Evolutionary conservation across 495 filamentous ascomycete species (phyloP), one percentile per base, ranked within the genome.

Genomic region (Penicillium lagena): DNA sequence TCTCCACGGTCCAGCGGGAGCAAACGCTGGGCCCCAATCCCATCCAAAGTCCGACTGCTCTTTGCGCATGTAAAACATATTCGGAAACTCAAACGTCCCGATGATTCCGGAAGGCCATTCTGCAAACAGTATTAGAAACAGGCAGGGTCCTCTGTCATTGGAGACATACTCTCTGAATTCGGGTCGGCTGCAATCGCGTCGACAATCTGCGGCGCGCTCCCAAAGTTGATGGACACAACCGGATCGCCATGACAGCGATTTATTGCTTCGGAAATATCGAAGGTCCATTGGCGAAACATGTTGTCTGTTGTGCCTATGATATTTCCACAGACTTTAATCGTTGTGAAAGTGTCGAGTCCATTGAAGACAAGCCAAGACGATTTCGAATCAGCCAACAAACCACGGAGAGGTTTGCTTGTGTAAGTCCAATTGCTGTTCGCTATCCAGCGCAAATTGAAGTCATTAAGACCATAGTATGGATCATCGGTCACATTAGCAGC

Each of bases 261-360:
- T 10, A 85, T 43, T 8, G 72, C 62, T 15, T 69, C 54, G 2
- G 81, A 78, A 5, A 86, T 68, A 36, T 87, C 73, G 47, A 86
- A 86, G n/a, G 72, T 68, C 51, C 80, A 87, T 50, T 86, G 82
- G 5, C 82, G 77, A 48, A 86, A 87, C 57, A 86, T 82, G 48
- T 86, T 87, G 52, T 84, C 73, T 0, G 83, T 84, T 2, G 71
- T 70, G 4, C 75, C 83, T 11, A 87, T 70, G 39, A 68, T 54
- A 31, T 80, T 56, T 0, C 71, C 76, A 57, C 83, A 87, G 34
- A 86, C 65, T 12, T 67, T 59, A 28, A 87, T 74, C 13, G 76
- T 75, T 17, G 80, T 67, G 50, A 84, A 86, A 0, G 81, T 86
- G 43, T 86, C 82, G 9, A 85, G 66, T 6, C 82, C 81, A 49